Conservation (phyloP, 129 eudicot species). For the Deinandra increscens region DNA sequence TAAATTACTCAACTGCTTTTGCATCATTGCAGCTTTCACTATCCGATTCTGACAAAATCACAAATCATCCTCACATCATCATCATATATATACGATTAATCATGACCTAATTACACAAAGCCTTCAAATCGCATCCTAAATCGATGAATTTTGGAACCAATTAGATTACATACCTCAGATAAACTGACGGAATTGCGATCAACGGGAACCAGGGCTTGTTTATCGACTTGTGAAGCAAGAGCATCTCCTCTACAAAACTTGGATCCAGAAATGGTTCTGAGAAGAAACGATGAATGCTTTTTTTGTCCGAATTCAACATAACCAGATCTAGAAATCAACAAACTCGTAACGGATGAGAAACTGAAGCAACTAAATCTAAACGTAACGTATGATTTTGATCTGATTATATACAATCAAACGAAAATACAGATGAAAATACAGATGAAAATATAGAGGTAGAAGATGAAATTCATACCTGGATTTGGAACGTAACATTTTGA, state of each 20-base stretch:
- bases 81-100: not conserved
- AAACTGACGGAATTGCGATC: slow-evolving; percentile 40
- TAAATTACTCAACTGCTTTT: slow-evolving; percentile 39
- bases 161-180: slow-evolving; percentile 42
- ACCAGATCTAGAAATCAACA: slow-evolving; percentile 53
- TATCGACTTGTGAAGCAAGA: slow-evolving; percentile 47
- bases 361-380: not conserved
- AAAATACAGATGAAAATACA: not conserved
- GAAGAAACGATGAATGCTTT: slow-evolving; percentile 40
- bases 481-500: slow-evolving; percentile 55
- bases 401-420: not conserved
- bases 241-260: slow-evolving; percentile 63
- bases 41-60: slow-evolving; percentile 36
- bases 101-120: not conserved
- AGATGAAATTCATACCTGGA: slow-evolving; percentile 47
- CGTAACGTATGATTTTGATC: slow-evolving; percentile 23
- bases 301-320: slow-evolving; percentile 47
- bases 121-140: not conserved
- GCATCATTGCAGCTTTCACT: slow-evolving; percentile 43
- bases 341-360: slow-evolving; percentile 4
- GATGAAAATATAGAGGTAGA: slow-evolving; percentile 5
- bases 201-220: slow-evolving; percentile 45
- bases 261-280: slow-evolving; percentile 52
- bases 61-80: slow-evolving; percentile 18
- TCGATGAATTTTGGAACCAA: not conserved